A percentile compares a stretch with the other conserved stretches of the same genome.
phyloP scores from a whole-genome alignment of 2,329 filamentous ascomycete species.

The Colletotrichum sp. region DNA sequence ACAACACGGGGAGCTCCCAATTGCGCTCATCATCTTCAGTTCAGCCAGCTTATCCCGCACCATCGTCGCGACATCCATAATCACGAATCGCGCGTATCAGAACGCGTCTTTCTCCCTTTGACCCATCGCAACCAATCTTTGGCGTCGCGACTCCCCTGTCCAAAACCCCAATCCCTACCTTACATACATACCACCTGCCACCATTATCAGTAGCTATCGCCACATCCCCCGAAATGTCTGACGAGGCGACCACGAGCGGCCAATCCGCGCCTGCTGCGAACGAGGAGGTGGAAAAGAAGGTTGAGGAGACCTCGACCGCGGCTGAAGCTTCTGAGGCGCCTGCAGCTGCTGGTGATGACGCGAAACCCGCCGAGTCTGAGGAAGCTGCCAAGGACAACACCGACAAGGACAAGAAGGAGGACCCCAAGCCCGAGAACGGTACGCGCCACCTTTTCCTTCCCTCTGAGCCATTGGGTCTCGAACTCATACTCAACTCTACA shows the following conservation, averaged over 20 bases:
- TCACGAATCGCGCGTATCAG: conserved; percentile 27
- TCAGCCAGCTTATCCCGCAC: conserved; percentile 20
- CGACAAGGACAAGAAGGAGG: conserved; percentile 24
- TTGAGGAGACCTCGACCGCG: conserved; percentile 36
- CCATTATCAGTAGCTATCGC: conserved; percentile 12
- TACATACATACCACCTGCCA: neutral
- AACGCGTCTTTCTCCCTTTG: conserved; percentile 29
- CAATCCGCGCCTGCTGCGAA: conserved; percentile 17
- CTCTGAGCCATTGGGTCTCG: neutral
- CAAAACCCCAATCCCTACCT: conserved; percentile 1
- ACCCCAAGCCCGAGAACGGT: conserved; percentile 34
- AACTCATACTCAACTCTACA: neutral
- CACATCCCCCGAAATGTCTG: conserved; percentile 38
- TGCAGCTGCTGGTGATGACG: conserved; percentile 24
- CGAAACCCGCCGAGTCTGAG: conserved; percentile 25
- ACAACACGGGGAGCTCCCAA: conserved; percentile 36
- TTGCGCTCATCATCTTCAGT: conserved; percentile 35
- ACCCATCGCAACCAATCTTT: conserved; percentile 14
- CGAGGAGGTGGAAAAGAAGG: conserved; percentile 31
- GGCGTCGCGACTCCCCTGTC: conserved; percentile 17
- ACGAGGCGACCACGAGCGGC: conserved; percentile 32
- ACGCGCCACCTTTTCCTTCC: conserved; percentile 23
- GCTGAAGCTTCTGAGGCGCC: conserved; percentile 31
- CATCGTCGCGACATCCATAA: conserved; percentile 15
- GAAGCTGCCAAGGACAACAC: conserved; percentile 26